Evolutionary conservation across 257 asterid genomes (phyloP).

Genomic region (Solanum peruvianum): DNA sequence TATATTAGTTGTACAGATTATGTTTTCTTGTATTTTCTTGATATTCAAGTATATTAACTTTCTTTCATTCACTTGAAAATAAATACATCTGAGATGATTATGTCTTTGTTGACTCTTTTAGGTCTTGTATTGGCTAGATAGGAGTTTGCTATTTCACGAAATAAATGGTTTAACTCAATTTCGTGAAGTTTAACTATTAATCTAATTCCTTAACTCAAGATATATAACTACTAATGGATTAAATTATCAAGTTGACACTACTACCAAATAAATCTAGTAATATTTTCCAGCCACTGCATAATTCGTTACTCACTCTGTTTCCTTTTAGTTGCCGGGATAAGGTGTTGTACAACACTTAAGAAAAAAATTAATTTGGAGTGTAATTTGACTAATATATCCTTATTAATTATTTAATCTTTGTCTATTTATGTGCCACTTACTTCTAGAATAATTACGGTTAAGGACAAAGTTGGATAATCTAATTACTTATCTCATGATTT

Average conservation of each 20-base stretch:
- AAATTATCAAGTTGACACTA: background rate
- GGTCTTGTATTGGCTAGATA: background rate
- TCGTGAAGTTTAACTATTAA: background rate
- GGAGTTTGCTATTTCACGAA: background rate
- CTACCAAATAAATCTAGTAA: background rate
- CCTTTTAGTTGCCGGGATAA: background rate
- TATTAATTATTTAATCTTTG: background rate
- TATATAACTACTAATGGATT: background rate
- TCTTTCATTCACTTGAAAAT: background rate
- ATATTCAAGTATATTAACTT: background rate
- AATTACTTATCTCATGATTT: no score
- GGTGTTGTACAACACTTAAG: background rate
- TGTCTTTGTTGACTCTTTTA: background rate
- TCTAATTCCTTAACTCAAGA: background rate
- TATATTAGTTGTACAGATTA: background rate
- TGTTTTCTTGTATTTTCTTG: background rate
- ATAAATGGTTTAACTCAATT: background rate
- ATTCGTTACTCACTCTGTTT: background rate
- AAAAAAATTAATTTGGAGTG: background rate
- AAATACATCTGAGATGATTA: background rate
- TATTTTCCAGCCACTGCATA: background rate
- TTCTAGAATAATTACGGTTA: background rate
- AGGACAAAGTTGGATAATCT: no score
- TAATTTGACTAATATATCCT: background rate
- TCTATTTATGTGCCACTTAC: background rate